Conservation (phyloP, 257 asterid genomes). For the Solanum pimpinellifolium region DNA sequence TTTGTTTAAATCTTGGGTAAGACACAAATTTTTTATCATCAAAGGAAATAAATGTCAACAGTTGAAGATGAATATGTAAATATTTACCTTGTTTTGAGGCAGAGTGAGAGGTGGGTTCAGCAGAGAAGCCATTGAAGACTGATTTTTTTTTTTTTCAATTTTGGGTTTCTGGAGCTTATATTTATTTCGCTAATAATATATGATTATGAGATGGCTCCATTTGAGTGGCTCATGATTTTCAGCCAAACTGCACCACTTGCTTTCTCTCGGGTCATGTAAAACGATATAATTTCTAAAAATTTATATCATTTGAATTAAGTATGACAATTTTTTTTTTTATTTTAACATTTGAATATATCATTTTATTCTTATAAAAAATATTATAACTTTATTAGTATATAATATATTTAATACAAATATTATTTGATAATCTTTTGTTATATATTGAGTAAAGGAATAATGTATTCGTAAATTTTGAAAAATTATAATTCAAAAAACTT, state of each 20-base stretch:
- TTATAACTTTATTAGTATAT: too few relatives aligned
- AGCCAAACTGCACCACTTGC: neutral
- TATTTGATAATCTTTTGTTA: too few relatives aligned
- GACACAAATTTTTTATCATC: neutral
- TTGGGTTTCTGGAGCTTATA: neutral
- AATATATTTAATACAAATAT: too few relatives aligned
- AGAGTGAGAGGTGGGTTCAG: slow-evolving; percentile 35
- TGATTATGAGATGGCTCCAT: neutral
- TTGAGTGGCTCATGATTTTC: neutral
- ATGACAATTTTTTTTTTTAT: too few relatives aligned
- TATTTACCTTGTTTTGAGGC: slow-evolving; percentile 28
- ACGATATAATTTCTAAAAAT: too few relatives aligned
- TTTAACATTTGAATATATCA: neutral
- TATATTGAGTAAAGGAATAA: too few relatives aligned
- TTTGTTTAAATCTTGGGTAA: neutral
- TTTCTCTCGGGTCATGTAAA: neutral
- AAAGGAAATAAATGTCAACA: neutral
- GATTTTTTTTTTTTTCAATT: neutral
- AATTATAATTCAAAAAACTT: too few relatives aligned
- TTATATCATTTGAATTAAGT: too few relatives aligned
- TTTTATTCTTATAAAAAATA: too few relatives aligned
- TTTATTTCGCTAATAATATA: neutral
- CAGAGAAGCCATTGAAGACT: slow-evolving; percentile 48
- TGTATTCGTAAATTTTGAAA: too few relatives aligned
- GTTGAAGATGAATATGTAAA: neutral